These are phyloP conservation scores for Echria macrotheca DNA, from an alignment of 495 filamentous ascomycete species.

Conservation along the genomic window DNA sequence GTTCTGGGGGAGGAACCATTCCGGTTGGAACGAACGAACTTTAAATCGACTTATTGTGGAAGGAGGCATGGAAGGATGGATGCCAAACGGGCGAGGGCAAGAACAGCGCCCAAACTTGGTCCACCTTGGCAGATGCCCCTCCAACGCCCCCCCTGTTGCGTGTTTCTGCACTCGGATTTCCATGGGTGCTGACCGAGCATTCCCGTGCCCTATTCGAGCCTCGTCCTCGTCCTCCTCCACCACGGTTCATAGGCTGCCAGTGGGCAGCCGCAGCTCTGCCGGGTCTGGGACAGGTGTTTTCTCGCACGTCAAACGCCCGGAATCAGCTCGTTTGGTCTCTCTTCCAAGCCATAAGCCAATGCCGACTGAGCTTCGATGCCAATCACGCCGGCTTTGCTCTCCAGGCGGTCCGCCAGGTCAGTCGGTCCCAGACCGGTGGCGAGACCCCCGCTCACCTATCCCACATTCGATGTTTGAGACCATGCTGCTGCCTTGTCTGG, in stretches of 20 bases:
- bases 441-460: conserved; percentile 7
- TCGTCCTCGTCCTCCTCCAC: neutral
- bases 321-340: conserved; percentile 14
- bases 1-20: neutral
- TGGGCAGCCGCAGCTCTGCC: neutral
- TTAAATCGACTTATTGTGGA: conserved; percentile 10
- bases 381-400: neutral
- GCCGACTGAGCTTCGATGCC: conserved; percentile 9
- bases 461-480: conserved; percentile 23
- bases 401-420: too few species aligned
- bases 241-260: neutral
- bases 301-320: conserved; percentile 15
- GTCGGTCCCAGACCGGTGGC: conserved; percentile 8
- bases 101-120: conserved; percentile 7
- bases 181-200: neutral
- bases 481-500: conserved; percentile 16
- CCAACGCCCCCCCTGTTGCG: neutral
- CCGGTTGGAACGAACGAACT: conserved; percentile 12
- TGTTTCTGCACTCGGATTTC: neutral
- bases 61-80: conserved; percentile 5
- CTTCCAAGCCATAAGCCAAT: conserved; percentile 7
- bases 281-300: conserved; percentile 6
- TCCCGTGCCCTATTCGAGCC: neutral
- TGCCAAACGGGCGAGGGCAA: conserved; percentile 4
- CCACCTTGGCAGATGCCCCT: conserved; percentile 3